Conservation (phyloP, 2,329 filamentous ascomycete genomes). For the Davidsoniella eucalypti region DNA sequence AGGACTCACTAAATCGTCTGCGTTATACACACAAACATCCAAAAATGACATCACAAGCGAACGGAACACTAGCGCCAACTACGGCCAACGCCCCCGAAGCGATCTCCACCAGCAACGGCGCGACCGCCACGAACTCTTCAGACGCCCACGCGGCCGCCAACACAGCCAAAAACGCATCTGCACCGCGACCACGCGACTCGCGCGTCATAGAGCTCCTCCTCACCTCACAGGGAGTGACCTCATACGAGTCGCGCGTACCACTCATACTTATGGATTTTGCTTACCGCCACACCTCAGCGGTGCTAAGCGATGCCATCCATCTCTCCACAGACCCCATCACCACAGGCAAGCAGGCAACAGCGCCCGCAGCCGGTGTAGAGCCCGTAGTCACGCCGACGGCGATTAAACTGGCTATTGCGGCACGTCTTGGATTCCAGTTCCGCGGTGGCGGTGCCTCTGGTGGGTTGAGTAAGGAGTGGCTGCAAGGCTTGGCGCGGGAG, state of each 20-base stretch:
- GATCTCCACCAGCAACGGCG: conserved; percentile 14
- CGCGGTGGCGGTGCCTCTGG: conserved; percentile 34
- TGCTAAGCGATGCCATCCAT: conserved; percentile 56
- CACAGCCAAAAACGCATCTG: conserved; percentile 22
- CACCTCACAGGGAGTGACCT: conserved; percentile 59
- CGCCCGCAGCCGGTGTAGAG: conserved; percentile 30
- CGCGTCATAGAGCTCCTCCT: conserved; percentile 68
- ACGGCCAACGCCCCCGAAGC: conserved; percentile 12
- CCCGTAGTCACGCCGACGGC: conserved; percentile 48
- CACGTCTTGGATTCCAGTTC: conserved; percentile 54
- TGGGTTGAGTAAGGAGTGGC: conserved; percentile 54
- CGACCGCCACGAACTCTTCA: conserved; percentile 9
- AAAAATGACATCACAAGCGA: conserved; percentile 17
- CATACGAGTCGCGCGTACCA: conserved; percentile 69
- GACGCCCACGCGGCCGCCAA: conserved; percentile 8
- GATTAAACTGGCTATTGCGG: conserved; percentile 55
- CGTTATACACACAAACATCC: not conserved
- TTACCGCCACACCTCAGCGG: conserved; percentile 60
- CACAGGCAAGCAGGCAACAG: conserved; percentile 31
- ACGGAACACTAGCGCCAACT: conserved; percentile 22
- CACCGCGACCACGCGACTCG: conserved; percentile 56
- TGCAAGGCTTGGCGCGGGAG: conserved; percentile 57
- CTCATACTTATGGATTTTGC: conserved; percentile 74
- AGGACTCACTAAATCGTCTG: too few species aligned
- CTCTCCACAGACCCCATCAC: conserved; percentile 53